These are phyloP conservation scores for Penicillium cosmopolitanum DNA, from an alignment of 495 filamentous ascomycete species.

Conservation along the genomic window DNA sequence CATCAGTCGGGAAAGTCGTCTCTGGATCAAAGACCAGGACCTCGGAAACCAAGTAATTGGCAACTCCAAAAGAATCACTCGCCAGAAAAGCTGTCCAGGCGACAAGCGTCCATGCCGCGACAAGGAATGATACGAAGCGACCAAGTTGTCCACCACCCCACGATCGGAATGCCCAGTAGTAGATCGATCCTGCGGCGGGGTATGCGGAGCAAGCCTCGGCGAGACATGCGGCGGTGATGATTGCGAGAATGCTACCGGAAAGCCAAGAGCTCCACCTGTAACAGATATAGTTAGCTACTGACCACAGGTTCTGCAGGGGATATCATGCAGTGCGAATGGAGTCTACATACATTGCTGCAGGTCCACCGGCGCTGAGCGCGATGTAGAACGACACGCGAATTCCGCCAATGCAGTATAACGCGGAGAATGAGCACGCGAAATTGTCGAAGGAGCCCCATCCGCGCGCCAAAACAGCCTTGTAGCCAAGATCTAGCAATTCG, in stretches of 20 bases:
- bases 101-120: constrained; percentile 42
- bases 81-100: constrained; percentile 42
- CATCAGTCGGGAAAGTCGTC: constrained; percentile 35
- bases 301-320: not conserved
- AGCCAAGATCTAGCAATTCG: constrained; percentile 37
- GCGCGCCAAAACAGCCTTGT: constrained; percentile 35
- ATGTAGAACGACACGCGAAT: constrained; percentile 41
- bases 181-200: constrained; percentile 40
- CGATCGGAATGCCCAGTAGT: constrained; percentile 44
- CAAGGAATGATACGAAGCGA: constrained; percentile 37
- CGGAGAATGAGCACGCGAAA: constrained; percentile 41
- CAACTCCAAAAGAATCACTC: constrained; percentile 41
- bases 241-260: constrained; percentile 39
- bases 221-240: constrained; percentile 40
- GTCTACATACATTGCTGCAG: constrained; percentile 34
- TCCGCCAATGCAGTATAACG: constrained; percentile 38
- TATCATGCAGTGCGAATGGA: not conserved
- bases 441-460: constrained; percentile 40
- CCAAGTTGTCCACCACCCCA: constrained; percentile 36
- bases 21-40: constrained; percentile 36
- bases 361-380: constrained; percentile 37
- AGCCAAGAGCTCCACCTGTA: constrained; percentile 43
- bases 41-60: constrained; percentile 40
- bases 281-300: constrained; percentile 9
- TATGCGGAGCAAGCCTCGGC: constrained; percentile 41